phyloP scores from a whole-genome alignment of 2,329 filamentous ascomycete species.

The Epichloe glyceriae region DNA sequence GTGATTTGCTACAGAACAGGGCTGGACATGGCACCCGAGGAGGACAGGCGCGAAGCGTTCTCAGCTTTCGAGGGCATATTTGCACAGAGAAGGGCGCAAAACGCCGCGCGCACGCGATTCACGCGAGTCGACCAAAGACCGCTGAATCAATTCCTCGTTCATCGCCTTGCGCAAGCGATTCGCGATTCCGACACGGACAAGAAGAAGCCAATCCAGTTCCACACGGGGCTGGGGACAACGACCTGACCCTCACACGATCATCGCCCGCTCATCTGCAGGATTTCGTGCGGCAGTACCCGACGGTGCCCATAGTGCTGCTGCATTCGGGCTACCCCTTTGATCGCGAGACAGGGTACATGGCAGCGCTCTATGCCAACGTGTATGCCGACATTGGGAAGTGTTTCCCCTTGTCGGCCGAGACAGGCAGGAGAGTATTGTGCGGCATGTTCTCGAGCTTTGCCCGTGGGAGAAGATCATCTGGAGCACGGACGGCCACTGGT shows the following conservation, averaged over 20 bases:
- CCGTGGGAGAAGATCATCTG: slow-evolving; percentile 66
- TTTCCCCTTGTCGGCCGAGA: slow-evolving; percentile 68
- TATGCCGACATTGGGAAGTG: slow-evolving; percentile 76
- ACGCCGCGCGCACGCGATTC: slow-evolving; percentile 19
- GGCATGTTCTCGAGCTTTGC: slow-evolving; percentile 61
- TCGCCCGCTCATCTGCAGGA: slow-evolving; percentile 65
- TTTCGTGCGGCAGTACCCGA: slow-evolving; percentile 56
- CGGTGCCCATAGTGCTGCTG: slow-evolving; percentile 62
- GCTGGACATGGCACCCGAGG: slow-evolving; percentile 40
- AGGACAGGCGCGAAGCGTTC: slow-evolving; percentile 28
- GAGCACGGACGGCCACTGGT: slow-evolving; percentile 70
- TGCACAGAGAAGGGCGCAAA: slow-evolving; percentile 5
- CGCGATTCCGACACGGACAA: slow-evolving; percentile 25
- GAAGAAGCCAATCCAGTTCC: slow-evolving; percentile 69
- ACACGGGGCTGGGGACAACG: slow-evolving; percentile 70
- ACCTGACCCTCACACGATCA: slow-evolving; percentile 54
- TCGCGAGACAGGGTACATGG: slow-evolving; percentile 65
- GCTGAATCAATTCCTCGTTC: slow-evolving; percentile 59
- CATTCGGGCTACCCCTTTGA: slow-evolving; percentile 76
- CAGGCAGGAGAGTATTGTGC: slow-evolving; percentile 58
- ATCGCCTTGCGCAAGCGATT: slow-evolving; percentile 48
- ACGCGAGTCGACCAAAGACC: slow-evolving; percentile 47
- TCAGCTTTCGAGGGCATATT: slow-evolving; percentile 27
- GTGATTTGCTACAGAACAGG: slow-evolving; percentile 74
- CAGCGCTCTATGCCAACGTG: slow-evolving; percentile 63